phyloP scores from a whole-genome alignment of 73 alveolate genomes.

The Paramecium octaurelia region DNA sequence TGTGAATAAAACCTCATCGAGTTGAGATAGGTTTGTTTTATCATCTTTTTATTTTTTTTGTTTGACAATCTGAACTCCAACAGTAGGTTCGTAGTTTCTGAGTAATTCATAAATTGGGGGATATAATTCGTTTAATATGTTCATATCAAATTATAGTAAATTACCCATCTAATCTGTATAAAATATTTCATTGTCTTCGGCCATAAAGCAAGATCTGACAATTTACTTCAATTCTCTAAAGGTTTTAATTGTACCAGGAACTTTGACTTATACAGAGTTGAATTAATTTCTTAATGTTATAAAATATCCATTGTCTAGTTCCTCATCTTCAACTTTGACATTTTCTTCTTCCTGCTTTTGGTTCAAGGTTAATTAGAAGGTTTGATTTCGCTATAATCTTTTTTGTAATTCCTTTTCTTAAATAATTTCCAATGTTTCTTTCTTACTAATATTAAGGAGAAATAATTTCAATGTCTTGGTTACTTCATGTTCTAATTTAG shows the following conservation, averaged over 20 bases:
- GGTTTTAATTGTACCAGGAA: slow-evolving; percentile 4
- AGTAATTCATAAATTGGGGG: slow-evolving; percentile 15
- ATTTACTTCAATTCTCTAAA: not conserved
- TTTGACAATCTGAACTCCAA: not conserved
- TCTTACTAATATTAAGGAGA: not conserved
- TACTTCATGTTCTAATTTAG: not conserved
- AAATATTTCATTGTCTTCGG: not conserved
- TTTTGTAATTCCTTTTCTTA: not conserved
- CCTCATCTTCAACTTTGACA: not conserved
- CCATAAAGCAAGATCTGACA: not conserved
- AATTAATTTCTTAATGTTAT: not conserved
- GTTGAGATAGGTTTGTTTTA: not conserved
- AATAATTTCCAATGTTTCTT: not conserved
- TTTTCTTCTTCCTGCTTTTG: not conserved
- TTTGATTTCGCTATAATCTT: not conserved
- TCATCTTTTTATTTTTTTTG: not conserved
- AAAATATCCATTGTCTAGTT: not conserved
- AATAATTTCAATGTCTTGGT: not conserved
- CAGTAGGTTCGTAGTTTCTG: slow-evolving; percentile 32
- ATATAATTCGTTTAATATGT: not conserved
- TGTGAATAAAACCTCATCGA: not conserved
- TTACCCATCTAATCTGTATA: slow-evolving; percentile 32
- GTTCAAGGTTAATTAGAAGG: not conserved
- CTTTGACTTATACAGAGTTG: not conserved
- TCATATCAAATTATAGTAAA: slow-evolving; percentile 13